Evolutionary conservation across 345 rosid species (phyloP).

Genomic region (Syzygium jambos): DNA sequence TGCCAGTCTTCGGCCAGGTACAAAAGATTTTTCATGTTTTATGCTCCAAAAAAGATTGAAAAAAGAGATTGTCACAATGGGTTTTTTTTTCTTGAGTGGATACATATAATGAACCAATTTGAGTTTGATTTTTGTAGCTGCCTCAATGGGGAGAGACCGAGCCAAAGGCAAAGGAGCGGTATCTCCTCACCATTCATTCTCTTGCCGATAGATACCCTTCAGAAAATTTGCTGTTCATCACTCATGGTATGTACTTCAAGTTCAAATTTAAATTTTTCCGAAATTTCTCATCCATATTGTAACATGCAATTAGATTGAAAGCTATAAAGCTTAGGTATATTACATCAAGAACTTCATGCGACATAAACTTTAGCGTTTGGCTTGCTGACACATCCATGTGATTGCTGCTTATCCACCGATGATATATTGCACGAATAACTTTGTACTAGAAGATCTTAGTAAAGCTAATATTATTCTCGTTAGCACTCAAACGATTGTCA

Average conservation of each 20-base stretch:
- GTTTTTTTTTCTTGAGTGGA: background rate
- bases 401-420: background rate
- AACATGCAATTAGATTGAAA: background rate
- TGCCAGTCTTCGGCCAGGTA: conserved; percentile 51
- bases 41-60: background rate
- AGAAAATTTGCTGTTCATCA: conserved; percentile 73
- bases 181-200: conserved; percentile 36
- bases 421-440: background rate
- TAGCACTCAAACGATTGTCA: background rate
- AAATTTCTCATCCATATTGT: background rate
- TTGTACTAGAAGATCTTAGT: background rate
- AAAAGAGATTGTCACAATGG: background rate
- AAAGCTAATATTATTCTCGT: background rate
- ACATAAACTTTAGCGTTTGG: background rate
- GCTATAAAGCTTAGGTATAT: background rate
- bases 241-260: conserved; percentile 43
- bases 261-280: background rate
- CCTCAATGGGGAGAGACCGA: conserved; percentile 71
- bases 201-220: conserved; percentile 72
- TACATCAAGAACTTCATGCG: background rate
- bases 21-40: background rate
- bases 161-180: conserved; percentile 37
- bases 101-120: background rate
- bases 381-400: background rate
- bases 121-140: conserved; percentile 23